Percentiles rank a stretch among this genome's conserved stretches.
Evolutionary conservation across 1,284 basidiomycete genomes (phyloP).

Genomic region (Malassezia caprae): DNA sequence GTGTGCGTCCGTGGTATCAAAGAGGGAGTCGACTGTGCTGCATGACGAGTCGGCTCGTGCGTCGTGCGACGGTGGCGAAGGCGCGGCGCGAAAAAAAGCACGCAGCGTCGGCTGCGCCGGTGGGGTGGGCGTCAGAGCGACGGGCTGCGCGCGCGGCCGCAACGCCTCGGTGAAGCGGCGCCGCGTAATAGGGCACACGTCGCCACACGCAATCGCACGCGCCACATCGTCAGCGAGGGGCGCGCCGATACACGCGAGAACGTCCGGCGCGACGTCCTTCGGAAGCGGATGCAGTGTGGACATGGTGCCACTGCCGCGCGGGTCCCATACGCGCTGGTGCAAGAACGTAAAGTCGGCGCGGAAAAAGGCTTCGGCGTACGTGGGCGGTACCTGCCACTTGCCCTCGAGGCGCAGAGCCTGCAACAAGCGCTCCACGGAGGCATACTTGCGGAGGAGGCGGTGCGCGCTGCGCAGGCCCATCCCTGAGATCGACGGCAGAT

Average conservation of each 20-base stretch:
- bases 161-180: constrained; percentile 47
- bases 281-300: constrained; percentile 36
- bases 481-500: constrained; percentile 53
- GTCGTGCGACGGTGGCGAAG: background rate
- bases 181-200: constrained; percentile 65
- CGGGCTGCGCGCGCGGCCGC: background rate
- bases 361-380: constrained; percentile 55
- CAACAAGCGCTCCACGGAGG: constrained; percentile 77
- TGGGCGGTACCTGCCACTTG: constrained; percentile 66
- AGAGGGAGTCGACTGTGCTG: constrained; percentile 3
- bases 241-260: constrained; percentile 38
- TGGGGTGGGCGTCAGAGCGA: background rate
- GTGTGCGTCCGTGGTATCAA: background rate
- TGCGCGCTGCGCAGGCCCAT: constrained; percentile 72
- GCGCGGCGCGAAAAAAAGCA: constrained; percentile 4
- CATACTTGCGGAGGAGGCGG: constrained; percentile 67
- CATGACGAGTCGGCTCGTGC: constrained; percentile 1
- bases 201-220: constrained; percentile 61
- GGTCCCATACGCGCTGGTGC: constrained; percentile 86
- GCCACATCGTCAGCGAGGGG: constrained; percentile 43
- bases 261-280: constrained; percentile 21
- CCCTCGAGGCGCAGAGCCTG: constrained; percentile 71
- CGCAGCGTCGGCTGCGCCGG: constrained; percentile 10
- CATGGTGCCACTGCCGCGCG: constrained; percentile 45
- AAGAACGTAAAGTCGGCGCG: constrained; percentile 83